Conservation (phyloP, 1,139 yeast species). For the Magnusiomyces suaveolens region DNA sequence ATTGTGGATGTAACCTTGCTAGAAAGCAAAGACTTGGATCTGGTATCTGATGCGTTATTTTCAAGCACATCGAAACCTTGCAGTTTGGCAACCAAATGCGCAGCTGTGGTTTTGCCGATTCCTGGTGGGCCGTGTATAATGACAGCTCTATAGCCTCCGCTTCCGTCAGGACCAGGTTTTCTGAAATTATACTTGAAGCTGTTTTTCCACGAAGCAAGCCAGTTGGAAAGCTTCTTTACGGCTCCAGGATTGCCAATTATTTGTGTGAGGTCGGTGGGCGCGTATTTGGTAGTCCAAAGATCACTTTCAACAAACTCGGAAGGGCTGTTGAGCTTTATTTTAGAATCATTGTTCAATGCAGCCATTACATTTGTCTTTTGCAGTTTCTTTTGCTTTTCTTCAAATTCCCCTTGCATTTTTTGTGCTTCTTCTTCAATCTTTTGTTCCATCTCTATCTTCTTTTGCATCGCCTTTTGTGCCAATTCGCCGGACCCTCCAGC, state of each 20-base stretch:
- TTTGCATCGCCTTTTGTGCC: slow-evolving; percentile 63
- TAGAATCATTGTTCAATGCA: slow-evolving; percentile 5
- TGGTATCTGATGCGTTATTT: slow-evolving; percentile 86
- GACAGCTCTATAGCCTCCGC: slow-evolving; percentile 66
- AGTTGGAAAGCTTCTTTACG: slow-evolving; percentile 51
- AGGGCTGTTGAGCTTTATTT: slow-evolving; percentile 3
- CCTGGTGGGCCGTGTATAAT: slow-evolving; percentile 93
- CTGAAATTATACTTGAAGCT: slow-evolving; percentile 49
- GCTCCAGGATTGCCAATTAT: slow-evolving; percentile 86
- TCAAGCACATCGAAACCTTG: slow-evolving; percentile 77
- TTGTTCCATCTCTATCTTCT: slow-evolving; percentile 58
- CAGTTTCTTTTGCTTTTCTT: slow-evolving; percentile 24
- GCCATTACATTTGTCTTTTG: slow-evolving; percentile 16
- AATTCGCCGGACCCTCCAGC: slow-evolving; percentile 80
- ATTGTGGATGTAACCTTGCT: slow-evolving; percentile 60
- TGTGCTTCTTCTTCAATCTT: slow-evolving; percentile 41
- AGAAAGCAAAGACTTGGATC: slow-evolving; percentile 71
- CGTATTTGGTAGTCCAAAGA: slow-evolving; percentile 89
- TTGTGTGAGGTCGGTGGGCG: slow-evolving; percentile 66
- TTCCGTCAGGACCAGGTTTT: slow-evolving; percentile 44
- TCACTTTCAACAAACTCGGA: background rate
- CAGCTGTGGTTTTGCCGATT: slow-evolving; percentile 89
- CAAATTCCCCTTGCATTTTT: slow-evolving; percentile 35
- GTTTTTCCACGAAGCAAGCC: slow-evolving; percentile 74
- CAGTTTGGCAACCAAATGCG: slow-evolving; percentile 74